Evolutionary conservation across 2,329 filamentous ascomycete genomes (phyloP).

Genomic region (Lasiodiplodia gonubiensis): DNA sequence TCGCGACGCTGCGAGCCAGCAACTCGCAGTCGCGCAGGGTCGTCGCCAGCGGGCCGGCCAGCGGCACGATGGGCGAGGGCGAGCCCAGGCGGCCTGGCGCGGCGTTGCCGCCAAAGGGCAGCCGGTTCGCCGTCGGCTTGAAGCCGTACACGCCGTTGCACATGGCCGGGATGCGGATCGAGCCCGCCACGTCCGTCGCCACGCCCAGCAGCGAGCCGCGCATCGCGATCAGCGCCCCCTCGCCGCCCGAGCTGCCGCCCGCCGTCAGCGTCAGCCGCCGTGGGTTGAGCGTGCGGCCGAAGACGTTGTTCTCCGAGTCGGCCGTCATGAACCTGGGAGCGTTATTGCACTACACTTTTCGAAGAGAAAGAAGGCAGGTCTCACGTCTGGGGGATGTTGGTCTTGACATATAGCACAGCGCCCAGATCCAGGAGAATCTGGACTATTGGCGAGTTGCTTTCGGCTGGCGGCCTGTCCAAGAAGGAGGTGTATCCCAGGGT

Average conservation of each 20-base stretch:
- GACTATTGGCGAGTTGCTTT: conserved; percentile 44
- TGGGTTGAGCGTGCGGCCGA: conserved; percentile 68
- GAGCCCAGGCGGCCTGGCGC: conserved; percentile 24
- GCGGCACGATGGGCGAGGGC: conserved; percentile 42
- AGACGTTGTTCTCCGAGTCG: conserved; percentile 66
- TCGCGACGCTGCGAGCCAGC: conserved; percentile 51
- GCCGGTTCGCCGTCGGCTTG: conserved; percentile 52
- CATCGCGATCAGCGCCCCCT: conserved; percentile 65
- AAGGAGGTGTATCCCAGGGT: conserved; percentile 64
- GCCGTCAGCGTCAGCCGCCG: conserved; percentile 64
- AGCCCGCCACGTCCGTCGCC: conserved; percentile 66
- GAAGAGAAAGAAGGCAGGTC: conserved; percentile 36
- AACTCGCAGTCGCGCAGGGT: conserved; percentile 49
- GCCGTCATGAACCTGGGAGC: conserved; percentile 43
- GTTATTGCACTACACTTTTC: not conserved
- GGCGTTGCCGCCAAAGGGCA: conserved; percentile 48
- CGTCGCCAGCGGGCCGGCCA: conserved; percentile 52
- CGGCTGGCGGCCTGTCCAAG: conserved; percentile 37
- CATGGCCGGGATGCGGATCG: conserved; percentile 83
- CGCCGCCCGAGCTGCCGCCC: conserved; percentile 71
- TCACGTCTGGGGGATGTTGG: conserved; percentile 57
- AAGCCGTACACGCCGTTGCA: conserved; percentile 57
- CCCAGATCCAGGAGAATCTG: conserved; percentile 48
- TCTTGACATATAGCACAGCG: conserved; percentile 60
- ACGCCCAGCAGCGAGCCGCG: conserved; percentile 65